phyloP scores from a whole-genome alignment of 805 yeast genomes.

The Monosporozyma servazzii region DNA sequence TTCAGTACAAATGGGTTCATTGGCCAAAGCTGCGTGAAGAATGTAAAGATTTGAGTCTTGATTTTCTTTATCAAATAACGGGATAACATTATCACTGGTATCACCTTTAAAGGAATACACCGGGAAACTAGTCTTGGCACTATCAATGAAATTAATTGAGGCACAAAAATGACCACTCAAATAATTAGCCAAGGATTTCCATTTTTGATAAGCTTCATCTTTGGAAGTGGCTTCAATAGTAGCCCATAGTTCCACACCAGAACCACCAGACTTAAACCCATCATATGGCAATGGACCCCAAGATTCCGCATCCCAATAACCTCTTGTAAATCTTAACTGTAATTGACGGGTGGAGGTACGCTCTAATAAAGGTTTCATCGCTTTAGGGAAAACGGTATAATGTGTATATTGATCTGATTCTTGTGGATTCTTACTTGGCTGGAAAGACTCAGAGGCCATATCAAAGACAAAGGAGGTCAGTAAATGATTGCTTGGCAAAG shows the following conservation, averaged over 20 bases:
- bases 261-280: constrained; percentile 77
- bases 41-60: constrained; percentile 38
- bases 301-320: constrained; percentile 84
- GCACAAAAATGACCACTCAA: constrained; percentile 93
- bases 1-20: constrained; percentile 95
- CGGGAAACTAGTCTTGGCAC: constrained; percentile 66
- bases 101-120: constrained; percentile 30
- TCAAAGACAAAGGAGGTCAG: constrained; percentile 65
- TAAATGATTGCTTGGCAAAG: constrained; percentile 64
- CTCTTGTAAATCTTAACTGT: constrained; percentile 82
- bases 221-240: constrained; percentile 54
- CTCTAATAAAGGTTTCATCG: constrained; percentile 67
- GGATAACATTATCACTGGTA: constrained; percentile 11
- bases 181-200: constrained; percentile 66
- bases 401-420: constrained; percentile 32
- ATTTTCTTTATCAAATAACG: constrained; percentile 15
- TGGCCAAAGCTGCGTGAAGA: constrained; percentile 79
- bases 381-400: constrained; percentile 67
- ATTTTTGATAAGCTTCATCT: constrained; percentile 47
- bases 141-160: constrained; percentile 80
- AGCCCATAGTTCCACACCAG: constrained; percentile 93
- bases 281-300: constrained; percentile 78
- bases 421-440: constrained; percentile 19
- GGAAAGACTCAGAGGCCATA: constrained; percentile 42
- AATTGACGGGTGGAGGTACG: constrained; percentile 61